These are phyloP conservation scores for Yamadazyma sp. DNA, from an alignment of 805 yeast genomes.

Conservation along the genomic window DNA sequence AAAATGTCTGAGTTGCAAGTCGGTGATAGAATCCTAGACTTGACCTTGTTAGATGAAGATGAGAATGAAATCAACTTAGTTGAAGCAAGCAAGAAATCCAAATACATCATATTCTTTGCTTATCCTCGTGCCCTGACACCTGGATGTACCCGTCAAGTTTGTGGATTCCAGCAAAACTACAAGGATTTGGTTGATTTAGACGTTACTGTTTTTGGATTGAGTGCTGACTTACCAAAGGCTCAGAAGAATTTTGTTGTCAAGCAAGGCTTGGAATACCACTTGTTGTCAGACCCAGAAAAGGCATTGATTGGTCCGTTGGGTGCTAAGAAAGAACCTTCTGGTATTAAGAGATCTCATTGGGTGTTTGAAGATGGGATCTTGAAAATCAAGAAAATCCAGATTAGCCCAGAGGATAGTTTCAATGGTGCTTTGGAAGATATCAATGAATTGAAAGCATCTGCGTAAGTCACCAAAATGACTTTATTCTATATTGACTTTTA, in stretches of 20 bases:
- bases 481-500: too few species aligned
- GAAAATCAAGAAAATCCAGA: slow-evolving; percentile 48
- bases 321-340: slow-evolving; percentile 75
- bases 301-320: slow-evolving; percentile 73
- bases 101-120: slow-evolving; percentile 49
- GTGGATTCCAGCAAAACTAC: slow-evolving; percentile 76
- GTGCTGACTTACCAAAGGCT: slow-evolving; percentile 77
- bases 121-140: slow-evolving; percentile 94
- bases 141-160: slow-evolving; percentile 94
- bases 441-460: slow-evolving; percentile 29
- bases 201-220: slow-evolving; percentile 72
- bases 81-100: slow-evolving; percentile 30
- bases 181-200: slow-evolving; percentile 48
- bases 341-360: slow-evolving; percentile 90
- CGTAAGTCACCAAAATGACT: too few species aligned
- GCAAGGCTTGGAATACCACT: slow-evolving; percentile 68
- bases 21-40: slow-evolving; percentile 68
- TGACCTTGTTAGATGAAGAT: slow-evolving; percentile 66
- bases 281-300: slow-evolving; percentile 74
- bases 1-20: slow-evolving; percentile 33
- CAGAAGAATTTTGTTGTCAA: slow-evolving; percentile 76
- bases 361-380: slow-evolving; percentile 78
- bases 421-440: slow-evolving; percentile 59
- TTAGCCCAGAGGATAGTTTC: slow-evolving; percentile 56
- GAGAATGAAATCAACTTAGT: slow-evolving; percentile 48